Evolutionary conservation across 148 eudicot genomes (phyloP).

Genomic region (Hydrangea macrophylla): DNA sequence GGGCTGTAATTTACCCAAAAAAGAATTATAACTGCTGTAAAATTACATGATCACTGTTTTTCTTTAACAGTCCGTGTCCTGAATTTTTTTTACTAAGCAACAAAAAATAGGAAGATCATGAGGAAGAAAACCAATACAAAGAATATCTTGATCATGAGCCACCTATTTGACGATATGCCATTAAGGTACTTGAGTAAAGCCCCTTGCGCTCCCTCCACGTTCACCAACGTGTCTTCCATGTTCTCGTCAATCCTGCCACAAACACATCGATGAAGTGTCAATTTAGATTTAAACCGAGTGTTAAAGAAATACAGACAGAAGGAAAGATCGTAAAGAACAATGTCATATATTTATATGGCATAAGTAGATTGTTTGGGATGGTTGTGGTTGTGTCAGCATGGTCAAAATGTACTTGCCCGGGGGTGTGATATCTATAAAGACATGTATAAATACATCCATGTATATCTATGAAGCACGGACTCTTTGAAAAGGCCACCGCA

Average conservation of each 20-base stretch:
- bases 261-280: neutral
- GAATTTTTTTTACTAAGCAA: conserved; percentile 36
- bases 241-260: conserved; percentile 63
- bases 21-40: conserved; percentile 3
- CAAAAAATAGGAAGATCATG: conserved; percentile 68
- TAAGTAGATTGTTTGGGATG: neutral
- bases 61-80: neutral
- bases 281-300: too few species aligned
- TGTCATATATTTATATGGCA: neutral
- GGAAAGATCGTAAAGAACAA: neutral
- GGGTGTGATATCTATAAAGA: too few species aligned
- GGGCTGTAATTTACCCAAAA: too few species aligned
- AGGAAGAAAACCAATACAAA: conserved; percentile 63
- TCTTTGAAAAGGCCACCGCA: too few species aligned
- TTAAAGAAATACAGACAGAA: too few species aligned
- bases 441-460: too few species aligned
- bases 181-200: conserved; percentile 57
- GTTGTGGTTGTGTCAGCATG: too few species aligned
- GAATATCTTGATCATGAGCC: conserved; percentile 83
- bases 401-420: too few species aligned
- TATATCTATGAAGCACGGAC: too few species aligned
- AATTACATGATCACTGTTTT: conserved; percentile 9
- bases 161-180: conserved; percentile 71
- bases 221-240: conserved; percentile 64
- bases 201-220: conserved; percentile 69